Evolutionary conservation across 108 stramenopile species (phyloP).

Genomic region (Stephanodiscus triporus): DNA sequence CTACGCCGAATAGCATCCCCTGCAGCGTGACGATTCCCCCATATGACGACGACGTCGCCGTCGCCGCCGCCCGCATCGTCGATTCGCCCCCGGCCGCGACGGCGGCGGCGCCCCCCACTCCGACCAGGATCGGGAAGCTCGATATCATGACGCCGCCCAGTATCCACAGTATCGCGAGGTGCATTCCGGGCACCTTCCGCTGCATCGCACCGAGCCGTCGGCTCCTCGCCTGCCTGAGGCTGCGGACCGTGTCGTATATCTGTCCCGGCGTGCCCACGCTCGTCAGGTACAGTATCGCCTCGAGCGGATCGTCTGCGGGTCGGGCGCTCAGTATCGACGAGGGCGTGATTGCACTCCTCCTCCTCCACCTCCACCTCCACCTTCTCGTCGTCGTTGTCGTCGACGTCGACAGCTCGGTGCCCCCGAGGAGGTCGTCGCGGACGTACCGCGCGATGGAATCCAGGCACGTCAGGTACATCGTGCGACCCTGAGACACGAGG

Average conservation of each 20-base stretch:
- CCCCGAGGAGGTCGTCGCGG: slow-evolving; percentile 60
- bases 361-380: not conserved
- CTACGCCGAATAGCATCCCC: slow-evolving; percentile 49
- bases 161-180: slow-evolving; percentile 73
- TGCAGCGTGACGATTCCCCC: slow-evolving; percentile 35
- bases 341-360: slow-evolving; percentile 50
- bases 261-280: slow-evolving; percentile 78
- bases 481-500: slow-evolving; percentile 81
- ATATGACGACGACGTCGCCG: slow-evolving; percentile 12
- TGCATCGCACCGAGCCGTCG: slow-evolving; percentile 81
- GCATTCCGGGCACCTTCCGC: slow-evolving; percentile 73
- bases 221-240: slow-evolving; percentile 79
- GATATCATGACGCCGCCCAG: slow-evolving; percentile 64
- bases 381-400: not conserved
- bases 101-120: slow-evolving; percentile 66
- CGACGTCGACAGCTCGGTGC: slow-evolving; percentile 12
- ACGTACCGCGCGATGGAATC: slow-evolving; percentile 73
- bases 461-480: slow-evolving; percentile 72
- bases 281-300: slow-evolving; percentile 86
- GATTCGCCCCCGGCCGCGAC: slow-evolving; percentile 5
- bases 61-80: not conserved
- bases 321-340: slow-evolving; percentile 65
- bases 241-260: slow-evolving; percentile 85
- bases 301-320: slow-evolving; percentile 84
- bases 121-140: slow-evolving; percentile 81